phyloP scores from a whole-genome alignment of 805 yeast species.

The Debaryomyces maramus region DNA sequence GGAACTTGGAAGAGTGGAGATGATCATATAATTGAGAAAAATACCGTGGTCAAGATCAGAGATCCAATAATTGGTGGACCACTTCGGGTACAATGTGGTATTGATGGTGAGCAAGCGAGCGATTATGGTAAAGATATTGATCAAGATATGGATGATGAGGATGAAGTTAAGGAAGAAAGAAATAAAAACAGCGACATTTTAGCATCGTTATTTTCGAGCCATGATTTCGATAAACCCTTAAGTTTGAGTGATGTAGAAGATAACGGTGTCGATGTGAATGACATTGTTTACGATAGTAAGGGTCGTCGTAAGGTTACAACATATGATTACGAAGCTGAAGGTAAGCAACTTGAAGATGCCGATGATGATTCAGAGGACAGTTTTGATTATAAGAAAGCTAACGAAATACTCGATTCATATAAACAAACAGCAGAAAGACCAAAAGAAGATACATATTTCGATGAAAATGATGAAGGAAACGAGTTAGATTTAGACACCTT shows the following conservation, averaged over 20 bases:
- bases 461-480: conserved; percentile 43
- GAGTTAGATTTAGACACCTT: conserved; percentile 35
- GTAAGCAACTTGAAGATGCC: conserved; percentile 19
- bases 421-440: conserved; percentile 23
- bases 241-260: conserved; percentile 38
- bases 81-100: conserved; percentile 20
- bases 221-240: conserved; percentile 38
- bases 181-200: conserved; percentile 30
- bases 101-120: conserved; percentile 23
- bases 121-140: conserved; percentile 15
- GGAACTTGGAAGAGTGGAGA: conserved; percentile 80
- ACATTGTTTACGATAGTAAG: conserved; percentile 34
- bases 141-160: conserved; percentile 6
- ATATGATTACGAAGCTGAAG: conserved; percentile 37
- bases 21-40: conserved; percentile 73
- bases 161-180: conserved; percentile 19
- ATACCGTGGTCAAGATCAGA: conserved; percentile 13
- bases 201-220: conserved; percentile 31
- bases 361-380: conserved; percentile 27
- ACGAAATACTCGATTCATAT: conserved; percentile 22
- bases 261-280: conserved; percentile 31
- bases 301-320: conserved; percentile 34
- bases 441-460: conserved; percentile 30
- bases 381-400: conserved; percentile 18
- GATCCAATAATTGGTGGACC: conserved; percentile 9